These are phyloP conservation scores for Suhomyces vadensis DNA, from an alignment of 805 yeast species.

Conservation along the genomic window DNA sequence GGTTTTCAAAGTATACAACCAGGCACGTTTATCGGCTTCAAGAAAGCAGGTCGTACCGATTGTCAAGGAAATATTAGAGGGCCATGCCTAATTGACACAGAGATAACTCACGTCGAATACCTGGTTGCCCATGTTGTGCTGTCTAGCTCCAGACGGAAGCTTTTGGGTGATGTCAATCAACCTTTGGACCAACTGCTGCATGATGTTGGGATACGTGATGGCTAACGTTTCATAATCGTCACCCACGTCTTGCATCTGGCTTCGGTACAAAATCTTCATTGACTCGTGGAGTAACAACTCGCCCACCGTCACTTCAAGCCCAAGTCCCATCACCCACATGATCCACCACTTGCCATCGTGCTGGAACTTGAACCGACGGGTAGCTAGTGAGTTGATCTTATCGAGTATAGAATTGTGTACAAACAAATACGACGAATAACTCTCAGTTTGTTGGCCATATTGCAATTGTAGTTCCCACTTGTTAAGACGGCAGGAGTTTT, in stretches of 20 bases:
- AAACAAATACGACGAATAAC: constrained; percentile 19
- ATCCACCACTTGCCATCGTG: constrained; percentile 17
- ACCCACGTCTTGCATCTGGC: constrained; percentile 6
- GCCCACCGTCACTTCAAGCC: constrained; percentile 28
- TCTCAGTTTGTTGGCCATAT: constrained; percentile 11
- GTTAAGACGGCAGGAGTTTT: constrained; percentile 8
- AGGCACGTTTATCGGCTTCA: constrained; percentile 58
- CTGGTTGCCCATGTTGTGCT: constrained; percentile 6
- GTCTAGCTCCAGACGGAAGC: not conserved
- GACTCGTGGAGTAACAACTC: constrained; percentile 20
- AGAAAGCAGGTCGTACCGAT: constrained; percentile 86
- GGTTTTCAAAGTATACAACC: constrained; percentile 41
- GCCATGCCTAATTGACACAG: not conserved
- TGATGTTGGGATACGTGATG: constrained; percentile 16
- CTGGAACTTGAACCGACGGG: constrained; percentile 29
- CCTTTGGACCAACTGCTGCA: not conserved
- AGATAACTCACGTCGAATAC: constrained; percentile 27
- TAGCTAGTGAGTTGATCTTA: constrained; percentile 40
- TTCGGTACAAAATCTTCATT: constrained; percentile 30
- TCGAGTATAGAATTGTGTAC: constrained; percentile 31
- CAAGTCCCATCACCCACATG: constrained; percentile 40
- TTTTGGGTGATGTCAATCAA: not conserved
- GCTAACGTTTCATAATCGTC: constrained; percentile 21
- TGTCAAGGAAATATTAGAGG: constrained; percentile 34
- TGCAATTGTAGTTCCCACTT: constrained; percentile 13